A percentile compares a stretch with the other conserved stretches of the same genome.
These are phyloP conservation scores for Kwoniella newhampshirensis DNA, from an alignment of 768 basidiomycete species.

Conservation along the genomic window DNA sequence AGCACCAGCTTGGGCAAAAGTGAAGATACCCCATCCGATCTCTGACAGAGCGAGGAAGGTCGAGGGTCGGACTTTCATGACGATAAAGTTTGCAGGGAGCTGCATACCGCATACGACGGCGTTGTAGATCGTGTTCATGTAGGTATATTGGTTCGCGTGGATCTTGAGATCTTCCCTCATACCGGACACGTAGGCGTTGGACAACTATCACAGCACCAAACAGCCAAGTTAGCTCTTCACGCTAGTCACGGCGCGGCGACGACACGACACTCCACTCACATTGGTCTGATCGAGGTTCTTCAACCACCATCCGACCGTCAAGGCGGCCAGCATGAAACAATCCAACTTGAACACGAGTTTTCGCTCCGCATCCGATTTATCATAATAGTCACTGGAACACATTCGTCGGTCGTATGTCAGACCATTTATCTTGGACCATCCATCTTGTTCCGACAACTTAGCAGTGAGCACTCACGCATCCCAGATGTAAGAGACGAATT, in stretches of 20 bases:
- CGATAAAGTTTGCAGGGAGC: conserved; percentile 23
- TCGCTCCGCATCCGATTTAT: conserved; percentile 30
- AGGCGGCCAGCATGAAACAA: conserved; percentile 15
- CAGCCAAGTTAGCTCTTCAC: too few species aligned
- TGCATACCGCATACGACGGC: conserved; percentile 21
- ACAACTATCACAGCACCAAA: conserved; percentile 1
- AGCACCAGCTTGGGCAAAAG: conserved; percentile 29
- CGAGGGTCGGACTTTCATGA: conserved; percentile 19
- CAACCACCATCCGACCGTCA: conserved; percentile 24
- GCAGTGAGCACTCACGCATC: conserved; percentile 11
- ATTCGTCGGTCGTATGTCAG: neutral
- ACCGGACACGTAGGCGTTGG: conserved; percentile 18
- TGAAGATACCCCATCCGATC: conserved; percentile 29
- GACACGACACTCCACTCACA: neutral
- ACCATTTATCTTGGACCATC: neutral
- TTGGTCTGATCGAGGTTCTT: conserved; percentile 31
- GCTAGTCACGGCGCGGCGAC: too few species aligned
- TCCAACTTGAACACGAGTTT: conserved; percentile 30
- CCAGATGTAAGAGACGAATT: conserved; percentile 9
- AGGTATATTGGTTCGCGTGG: conserved; percentile 17
- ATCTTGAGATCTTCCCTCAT: conserved; percentile 16
- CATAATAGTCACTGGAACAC: conserved; percentile 21
- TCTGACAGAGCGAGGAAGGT: conserved; percentile 13
- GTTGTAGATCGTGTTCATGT: conserved; percentile 5
- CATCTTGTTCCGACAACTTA: too few species aligned